phyloP scores from a whole-genome alignment of 495 filamentous ascomycete genomes.

The Penicillium macrosclerotiorum region DNA sequence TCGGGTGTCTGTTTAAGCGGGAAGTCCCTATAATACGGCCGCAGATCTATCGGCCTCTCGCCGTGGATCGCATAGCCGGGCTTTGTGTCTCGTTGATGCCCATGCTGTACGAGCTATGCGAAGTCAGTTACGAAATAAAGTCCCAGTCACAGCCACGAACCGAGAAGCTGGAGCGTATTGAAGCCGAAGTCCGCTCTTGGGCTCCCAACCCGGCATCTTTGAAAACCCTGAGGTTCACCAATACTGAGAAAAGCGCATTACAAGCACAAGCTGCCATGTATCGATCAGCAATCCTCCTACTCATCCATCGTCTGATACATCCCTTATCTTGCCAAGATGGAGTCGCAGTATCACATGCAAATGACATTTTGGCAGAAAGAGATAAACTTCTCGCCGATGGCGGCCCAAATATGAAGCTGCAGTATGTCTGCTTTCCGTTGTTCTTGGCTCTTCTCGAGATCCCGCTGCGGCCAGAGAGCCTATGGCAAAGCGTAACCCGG shows the following conservation, averaged over 20 bases:
- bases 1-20: slow-evolving; percentile 2
- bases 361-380: slow-evolving; percentile 1
- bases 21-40: slow-evolving; percentile 2
- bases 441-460: slow-evolving; percentile 2
- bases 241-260: not conserved
- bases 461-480: not conserved
- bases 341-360: slow-evolving; percentile 1
- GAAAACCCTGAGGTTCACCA: not conserved
- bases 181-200: not conserved
- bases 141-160: not conserved
- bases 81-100: slow-evolving; percentile 2
- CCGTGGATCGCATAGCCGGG: not conserved
- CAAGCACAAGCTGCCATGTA: not conserved
- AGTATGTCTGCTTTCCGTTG: slow-evolving; percentile 2
- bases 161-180: not conserved
- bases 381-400: slow-evolving; percentile 1
- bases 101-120: slow-evolving; percentile 2
- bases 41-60: not conserved
- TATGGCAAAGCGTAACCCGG: slow-evolving; percentile 1
- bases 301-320: slow-evolving; percentile 2
- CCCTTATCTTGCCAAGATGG: slow-evolving; percentile 1
- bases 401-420: not conserved
- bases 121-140: slow-evolving; percentile 3
- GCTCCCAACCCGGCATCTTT: not conserved
- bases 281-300: not conserved